Percentiles rank a stretch among this genome's conserved stretches.
These are phyloP conservation scores for Simmondsia chinensis DNA, from an alignment of 148 eudicot species.

Conservation along the genomic window DNA sequence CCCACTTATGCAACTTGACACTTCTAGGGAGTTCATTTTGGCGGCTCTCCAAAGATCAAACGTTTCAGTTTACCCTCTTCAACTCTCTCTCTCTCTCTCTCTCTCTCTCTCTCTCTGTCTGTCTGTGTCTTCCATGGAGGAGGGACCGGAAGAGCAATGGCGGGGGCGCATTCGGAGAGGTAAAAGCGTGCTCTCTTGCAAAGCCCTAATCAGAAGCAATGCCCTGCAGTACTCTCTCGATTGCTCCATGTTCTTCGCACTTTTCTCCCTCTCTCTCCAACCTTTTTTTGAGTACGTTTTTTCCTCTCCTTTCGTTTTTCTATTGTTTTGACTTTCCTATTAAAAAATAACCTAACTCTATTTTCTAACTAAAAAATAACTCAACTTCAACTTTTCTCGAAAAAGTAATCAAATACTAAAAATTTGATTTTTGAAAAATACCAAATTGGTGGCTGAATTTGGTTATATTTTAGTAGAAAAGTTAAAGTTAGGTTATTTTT, in stretches of 20 bases:
- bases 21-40: not conserved
- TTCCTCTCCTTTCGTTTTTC: not conserved
- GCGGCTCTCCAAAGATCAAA: not conserved
- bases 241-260: constrained; percentile 42
- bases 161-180: constrained; percentile 27
- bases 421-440: no score
- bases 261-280: constrained; percentile 46
- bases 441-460: no score
- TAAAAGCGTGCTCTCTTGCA: constrained; percentile 45
- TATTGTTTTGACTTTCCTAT: not conserved
- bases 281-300: constrained; percentile 65
- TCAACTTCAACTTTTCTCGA: not conserved
- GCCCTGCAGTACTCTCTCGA: constrained; percentile 37
- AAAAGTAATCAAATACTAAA: no score
- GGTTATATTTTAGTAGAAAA: no score
- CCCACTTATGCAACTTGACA: no score
- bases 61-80: not conserved
- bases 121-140: not conserved
- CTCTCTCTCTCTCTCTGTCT: not conserved
- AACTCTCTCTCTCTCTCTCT: not conserved
- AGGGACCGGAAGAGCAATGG: not conserved
- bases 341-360: no score
- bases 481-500: no score
- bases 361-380: not conserved
- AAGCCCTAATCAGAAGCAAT: constrained; percentile 44